Evolutionary conservation across 352 stramenopile species (phyloP).

Genomic region (Globisporangium megalacanthum): DNA sequence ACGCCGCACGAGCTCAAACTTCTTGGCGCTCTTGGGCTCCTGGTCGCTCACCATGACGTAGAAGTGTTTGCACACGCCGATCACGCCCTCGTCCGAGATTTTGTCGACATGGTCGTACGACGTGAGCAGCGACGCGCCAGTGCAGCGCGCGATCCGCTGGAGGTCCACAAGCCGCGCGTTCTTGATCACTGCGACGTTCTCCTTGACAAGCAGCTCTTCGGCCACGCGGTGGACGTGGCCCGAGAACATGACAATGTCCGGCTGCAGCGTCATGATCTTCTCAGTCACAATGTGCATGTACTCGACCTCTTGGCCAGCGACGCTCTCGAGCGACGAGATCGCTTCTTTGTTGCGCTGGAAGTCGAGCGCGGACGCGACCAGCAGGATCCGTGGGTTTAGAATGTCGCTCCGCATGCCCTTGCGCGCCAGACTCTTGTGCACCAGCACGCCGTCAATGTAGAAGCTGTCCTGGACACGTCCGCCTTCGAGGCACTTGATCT

Average conservation of each 20-base stretch:
- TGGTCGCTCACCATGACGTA: slow-evolving; percentile 81
- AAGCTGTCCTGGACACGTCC: slow-evolving; percentile 77
- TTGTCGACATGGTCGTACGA: slow-evolving; percentile 88
- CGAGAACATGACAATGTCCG: slow-evolving; percentile 84
- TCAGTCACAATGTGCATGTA: slow-evolving; percentile 89
- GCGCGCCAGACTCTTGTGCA: slow-evolving; percentile 77
- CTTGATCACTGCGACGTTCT: slow-evolving; percentile 78
- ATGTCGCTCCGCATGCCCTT: slow-evolving; percentile 84
- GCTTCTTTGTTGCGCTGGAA: slow-evolving; percentile 83
- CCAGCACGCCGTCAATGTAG: slow-evolving; percentile 86
- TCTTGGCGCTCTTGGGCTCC: slow-evolving; percentile 63
- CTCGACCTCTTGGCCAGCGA: slow-evolving; percentile 81
- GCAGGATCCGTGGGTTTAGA: slow-evolving; percentile 69
- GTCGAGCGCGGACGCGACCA: slow-evolving; percentile 78
- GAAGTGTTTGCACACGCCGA: slow-evolving; percentile 78
- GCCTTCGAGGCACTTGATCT: slow-evolving; percentile 75
- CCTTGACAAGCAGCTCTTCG: slow-evolving; percentile 74
- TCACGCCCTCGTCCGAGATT: slow-evolving; percentile 67
- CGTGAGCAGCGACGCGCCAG: slow-evolving; percentile 68
- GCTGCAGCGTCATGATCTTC: slow-evolving; percentile 81
- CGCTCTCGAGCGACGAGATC: slow-evolving; percentile 78
- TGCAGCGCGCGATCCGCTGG: slow-evolving; percentile 72
- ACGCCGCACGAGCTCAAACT: slow-evolving; percentile 38
- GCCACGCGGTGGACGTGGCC: slow-evolving; percentile 81
- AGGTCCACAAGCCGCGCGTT: slow-evolving; percentile 78